A percentile compares a stretch with the other conserved stretches of the same genome.
Conservation (phyloP, 2,329 filamentous ascomycete species). For the Penicillium fuscoglaucum region DNA sequence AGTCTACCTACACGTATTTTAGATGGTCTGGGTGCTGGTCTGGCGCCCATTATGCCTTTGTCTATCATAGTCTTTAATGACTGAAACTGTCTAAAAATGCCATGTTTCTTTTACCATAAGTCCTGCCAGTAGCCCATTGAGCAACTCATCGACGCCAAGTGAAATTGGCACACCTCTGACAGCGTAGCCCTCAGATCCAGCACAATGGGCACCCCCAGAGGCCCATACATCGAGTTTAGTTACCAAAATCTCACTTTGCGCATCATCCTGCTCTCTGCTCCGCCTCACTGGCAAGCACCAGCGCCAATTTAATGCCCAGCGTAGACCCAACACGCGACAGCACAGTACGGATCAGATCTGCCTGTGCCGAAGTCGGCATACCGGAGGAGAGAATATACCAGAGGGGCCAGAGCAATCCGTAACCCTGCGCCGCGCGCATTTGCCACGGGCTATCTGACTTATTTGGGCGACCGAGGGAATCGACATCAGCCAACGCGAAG, state of each 20-base stretch:
- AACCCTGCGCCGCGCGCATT: slow-evolving; percentile 35
- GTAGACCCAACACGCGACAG: slow-evolving; percentile 33
- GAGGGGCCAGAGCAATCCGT: slow-evolving; percentile 40
- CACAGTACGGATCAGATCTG: slow-evolving; percentile 29
- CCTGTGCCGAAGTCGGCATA: slow-evolving; percentile 34
- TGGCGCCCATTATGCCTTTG: not conserved
- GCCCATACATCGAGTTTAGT: not conserved
- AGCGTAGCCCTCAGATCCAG: not conserved
- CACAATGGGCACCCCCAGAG: not conserved
- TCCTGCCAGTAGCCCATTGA: not conserved
- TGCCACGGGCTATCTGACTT: slow-evolving; percentile 15
- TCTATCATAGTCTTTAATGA: not conserved
- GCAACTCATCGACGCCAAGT: not conserved
- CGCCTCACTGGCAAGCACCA: slow-evolving; percentile 28
- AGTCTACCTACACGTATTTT: not conserved
- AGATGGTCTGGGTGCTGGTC: not conserved
- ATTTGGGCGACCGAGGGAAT: slow-evolving; percentile 31
- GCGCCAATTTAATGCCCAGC: slow-evolving; percentile 38
- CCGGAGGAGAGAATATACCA: slow-evolving; percentile 39
- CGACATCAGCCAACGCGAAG: slow-evolving; percentile 36
- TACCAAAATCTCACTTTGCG: not conserved
- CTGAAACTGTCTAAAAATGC: not conserved
- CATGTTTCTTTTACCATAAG: not conserved
- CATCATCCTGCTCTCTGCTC: slow-evolving; percentile 4
- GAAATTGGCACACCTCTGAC: not conserved